These are phyloP conservation scores for Lipomyces spencermartinsiae DNA, from an alignment of 805 yeast genomes.

Conservation along the genomic window DNA sequence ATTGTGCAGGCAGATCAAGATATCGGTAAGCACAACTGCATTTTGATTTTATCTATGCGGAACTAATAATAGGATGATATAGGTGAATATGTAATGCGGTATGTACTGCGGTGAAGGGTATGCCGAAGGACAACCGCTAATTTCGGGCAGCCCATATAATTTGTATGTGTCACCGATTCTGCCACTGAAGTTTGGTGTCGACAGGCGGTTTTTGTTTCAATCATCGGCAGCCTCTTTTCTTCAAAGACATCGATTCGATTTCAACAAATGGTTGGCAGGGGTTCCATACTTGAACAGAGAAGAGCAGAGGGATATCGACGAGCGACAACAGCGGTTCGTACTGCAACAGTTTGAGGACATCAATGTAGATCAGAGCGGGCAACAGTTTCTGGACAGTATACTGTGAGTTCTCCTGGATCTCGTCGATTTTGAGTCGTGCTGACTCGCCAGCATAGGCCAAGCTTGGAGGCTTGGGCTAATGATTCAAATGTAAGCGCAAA, in stretches of 20 bases:
- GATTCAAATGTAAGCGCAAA: neutral
- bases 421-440: neutral
- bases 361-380: slow-evolving; percentile 4
- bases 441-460: neutral
- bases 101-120: neutral
- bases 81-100: neutral
- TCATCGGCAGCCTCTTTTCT: neutral
- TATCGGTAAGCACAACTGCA: neutral
- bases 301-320: neutral
- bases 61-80: neutral
- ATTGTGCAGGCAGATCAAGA: neutral
- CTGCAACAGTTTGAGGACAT: slow-evolving; percentile 7
- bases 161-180: slow-evolving; percentile 12
- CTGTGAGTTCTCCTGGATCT: slow-evolving; percentile 1
- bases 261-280: slow-evolving; percentile 10
- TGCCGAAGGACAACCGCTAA: neutral
- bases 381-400: neutral
- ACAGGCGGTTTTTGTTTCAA: slow-evolving; percentile 4
- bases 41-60: neutral
- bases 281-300: neutral
- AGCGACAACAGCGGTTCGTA: neutral
- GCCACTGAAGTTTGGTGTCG: slow-evolving; percentile 7
- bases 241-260: neutral
- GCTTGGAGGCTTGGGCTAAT: slow-evolving; percentile 3
- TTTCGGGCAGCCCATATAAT: slow-evolving; percentile 3